Evolutionary conservation across 768 basidiomycete genomes (phyloP), one percentile per base, ranked within the genome.

Genomic region (Suillus lakei): DNA sequence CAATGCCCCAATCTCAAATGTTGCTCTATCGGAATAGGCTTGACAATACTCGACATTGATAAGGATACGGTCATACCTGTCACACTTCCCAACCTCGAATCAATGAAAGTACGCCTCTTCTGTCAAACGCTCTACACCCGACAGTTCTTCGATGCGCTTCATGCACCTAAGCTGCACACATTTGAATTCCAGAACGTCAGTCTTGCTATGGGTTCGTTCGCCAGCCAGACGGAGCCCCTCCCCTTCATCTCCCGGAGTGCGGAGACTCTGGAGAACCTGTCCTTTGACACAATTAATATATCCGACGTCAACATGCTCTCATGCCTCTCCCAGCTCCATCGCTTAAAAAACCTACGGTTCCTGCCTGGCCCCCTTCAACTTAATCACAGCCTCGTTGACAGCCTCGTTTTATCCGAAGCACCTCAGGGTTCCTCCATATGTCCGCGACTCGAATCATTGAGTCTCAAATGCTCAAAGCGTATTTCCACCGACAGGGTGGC

Each of bases 341-440:
- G 41, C 5, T 26, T 76, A 3, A 71, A 64, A 64, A 62, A 58
- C 44, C 12, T 77, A 54, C 44, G 62, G 13, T 70, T 68, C 41
- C 63, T 77, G 2, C 75, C 75, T 5, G 71, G 76, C 15, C 53
- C 71, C n/a, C 67, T 78, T 5, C 66, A 75, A n/a, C 73, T 76
- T 44, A 76, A 78, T 44, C 75, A 78, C 16, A 73, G 72, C 16
- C 71, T 76, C 53, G 43, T 76, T 44, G 38, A 65, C n/a, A 73
- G 66, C 41, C 73, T 78, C 21, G 26, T 69, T 10, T 36, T 34
- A n/a, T 34, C 60, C 15, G 28, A 21, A 39, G 38, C 55, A 5
- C 8, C 41, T 5, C 36, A 41, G 6, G 28, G 32, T 34, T 26
- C 62, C 36, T 32, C 21, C 3, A 32, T 73, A 2, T 77, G 75